Base-by-base conservation (phyloP, 2,329 filamentous ascomycete species). In the Colletotrichum sp. region DNA sequence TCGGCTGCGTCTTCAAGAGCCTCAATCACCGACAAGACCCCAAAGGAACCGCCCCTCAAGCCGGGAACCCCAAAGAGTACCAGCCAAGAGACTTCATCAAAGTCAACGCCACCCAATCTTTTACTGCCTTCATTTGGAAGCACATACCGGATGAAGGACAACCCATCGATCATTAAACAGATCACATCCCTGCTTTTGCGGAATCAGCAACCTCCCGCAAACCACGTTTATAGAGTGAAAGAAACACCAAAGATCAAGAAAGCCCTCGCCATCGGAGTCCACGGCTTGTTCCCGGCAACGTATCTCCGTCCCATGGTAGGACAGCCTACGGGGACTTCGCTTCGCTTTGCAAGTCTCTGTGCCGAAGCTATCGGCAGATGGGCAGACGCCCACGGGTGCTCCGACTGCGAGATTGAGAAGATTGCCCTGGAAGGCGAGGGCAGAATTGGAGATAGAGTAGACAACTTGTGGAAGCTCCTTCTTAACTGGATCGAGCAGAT, bases 401-500 rank as follows among this genome's bases (percentile, higher is more conserved):
- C 89, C 3, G 94, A 96, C 77, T 93, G 91, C 77, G 94, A 98
- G 79, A 95, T 99, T 71, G 96, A 98, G 81, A 98, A 98, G 82
- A 94, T 98, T 16, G 95, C 96, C 1, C 89, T 99, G 1, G 97
- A 99, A 85, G 96, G 96, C 27, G 97, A 99, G 85, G 97, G 97
- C 28, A 95, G 95, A 82, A 97, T 99, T 63, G 91, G 91, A 4
- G 96, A 98, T 77, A 91, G 97, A 8, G 95, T 98, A 2, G 94
- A 98, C 76, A 94, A 98, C 52, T 87, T 99, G 8, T 99, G 97
- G 97, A 98, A 96, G 84, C 89, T 98, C 12, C 88, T 99, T 71
- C 89, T 98, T 32, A 98, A 98, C 83, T 98, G 96, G 95, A 95
- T 98, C 78, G 95, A 98, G 48, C 93, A 96, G 78, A 94, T 99